phyloP scores from a whole-genome alignment of 2,329 filamentous ascomycete species.

The Fusarium metavorans region DNA sequence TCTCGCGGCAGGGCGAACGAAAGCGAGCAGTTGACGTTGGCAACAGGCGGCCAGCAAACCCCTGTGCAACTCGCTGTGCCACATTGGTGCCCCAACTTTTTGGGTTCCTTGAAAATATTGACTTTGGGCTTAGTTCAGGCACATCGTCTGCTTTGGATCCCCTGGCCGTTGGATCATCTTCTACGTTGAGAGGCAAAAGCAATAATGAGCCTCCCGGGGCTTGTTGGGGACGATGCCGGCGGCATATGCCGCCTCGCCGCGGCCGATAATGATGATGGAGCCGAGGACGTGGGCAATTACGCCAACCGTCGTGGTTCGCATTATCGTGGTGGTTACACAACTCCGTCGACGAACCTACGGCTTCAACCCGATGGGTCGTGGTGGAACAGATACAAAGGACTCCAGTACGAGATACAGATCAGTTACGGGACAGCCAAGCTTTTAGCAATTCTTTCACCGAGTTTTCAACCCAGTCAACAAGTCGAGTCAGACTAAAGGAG shows the following conservation, averaged over 20 bases:
- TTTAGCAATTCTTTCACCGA: not conserved
- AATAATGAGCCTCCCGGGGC: not conserved
- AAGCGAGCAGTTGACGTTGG: slow-evolving; percentile 6
- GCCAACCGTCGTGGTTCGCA: slow-evolving; percentile 6
- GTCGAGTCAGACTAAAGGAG: not conserved
- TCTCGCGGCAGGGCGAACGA: slow-evolving; percentile 23
- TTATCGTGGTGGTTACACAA: slow-evolving; percentile 16
- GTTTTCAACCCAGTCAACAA: not conserved
- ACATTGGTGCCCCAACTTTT: slow-evolving; percentile 11
- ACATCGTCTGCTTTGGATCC: not conserved
- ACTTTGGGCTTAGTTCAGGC: not conserved
- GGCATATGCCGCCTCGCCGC: not conserved
- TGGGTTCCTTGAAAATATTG: not conserved
- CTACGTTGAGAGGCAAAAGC: not conserved
- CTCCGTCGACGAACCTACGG: not conserved
- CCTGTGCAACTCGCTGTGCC: slow-evolving; percentile 27
- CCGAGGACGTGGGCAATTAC: not conserved
- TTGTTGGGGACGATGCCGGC: not conserved
- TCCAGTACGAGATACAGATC: slow-evolving; percentile 20
- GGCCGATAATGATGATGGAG: slow-evolving; percentile 9
- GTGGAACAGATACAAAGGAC: slow-evolving; percentile 12
- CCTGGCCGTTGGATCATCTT: slow-evolving; percentile 2
- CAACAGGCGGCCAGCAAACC: slow-evolving; percentile 7
- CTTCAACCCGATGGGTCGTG: slow-evolving; percentile 13
- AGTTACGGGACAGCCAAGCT: not conserved